Evolutionary conservation across 2,329 filamentous ascomycete species (phyloP).

Genomic region (Cladosporium sp.): DNA sequence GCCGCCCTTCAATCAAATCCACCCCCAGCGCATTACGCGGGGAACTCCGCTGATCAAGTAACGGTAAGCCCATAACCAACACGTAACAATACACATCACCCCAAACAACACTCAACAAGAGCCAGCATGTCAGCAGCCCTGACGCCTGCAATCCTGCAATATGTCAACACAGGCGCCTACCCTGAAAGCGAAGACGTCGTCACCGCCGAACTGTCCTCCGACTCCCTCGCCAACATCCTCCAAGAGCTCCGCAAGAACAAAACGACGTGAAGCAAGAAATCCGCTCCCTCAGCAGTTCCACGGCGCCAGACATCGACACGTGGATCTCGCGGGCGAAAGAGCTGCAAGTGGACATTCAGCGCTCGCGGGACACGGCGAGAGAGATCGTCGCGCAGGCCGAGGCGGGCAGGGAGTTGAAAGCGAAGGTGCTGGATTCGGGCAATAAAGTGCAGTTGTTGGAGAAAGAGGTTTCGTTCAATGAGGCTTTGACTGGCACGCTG

Average conservation of each 20-base stretch:
- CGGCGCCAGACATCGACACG: conserved; percentile 72
- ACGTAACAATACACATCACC: not conserved
- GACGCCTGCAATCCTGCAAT: conserved; percentile 60
- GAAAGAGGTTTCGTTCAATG: conserved; percentile 57
- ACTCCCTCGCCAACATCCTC: conserved; percentile 47
- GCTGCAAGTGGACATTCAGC: conserved; percentile 79
- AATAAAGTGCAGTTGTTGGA: conserved; percentile 54
- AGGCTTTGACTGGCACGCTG: conserved; percentile 47
- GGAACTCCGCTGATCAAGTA: too few species aligned
- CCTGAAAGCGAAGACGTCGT: conserved; percentile 54
- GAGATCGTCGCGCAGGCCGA: conserved; percentile 78
- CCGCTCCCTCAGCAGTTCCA: conserved; percentile 69
- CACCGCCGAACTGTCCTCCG: conserved; percentile 48
- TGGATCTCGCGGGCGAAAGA: conserved; percentile 85
- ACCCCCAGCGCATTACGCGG: not conserved
- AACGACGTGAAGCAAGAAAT: conserved; percentile 64
- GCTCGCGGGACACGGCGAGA: conserved; percentile 72
- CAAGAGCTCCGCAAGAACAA: conserved; percentile 47
- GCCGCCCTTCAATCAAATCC: not conserved
- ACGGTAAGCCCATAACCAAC: not conserved
- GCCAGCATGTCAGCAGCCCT: conserved; percentile 30
- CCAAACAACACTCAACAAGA: not conserved
- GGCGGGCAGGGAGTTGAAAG: conserved; percentile 59
- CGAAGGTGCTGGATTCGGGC: conserved; percentile 58
- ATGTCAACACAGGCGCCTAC: conserved; percentile 49